Base-by-base conservation (phyloP, 345 rosid species). In the Firmiana major region DNA sequence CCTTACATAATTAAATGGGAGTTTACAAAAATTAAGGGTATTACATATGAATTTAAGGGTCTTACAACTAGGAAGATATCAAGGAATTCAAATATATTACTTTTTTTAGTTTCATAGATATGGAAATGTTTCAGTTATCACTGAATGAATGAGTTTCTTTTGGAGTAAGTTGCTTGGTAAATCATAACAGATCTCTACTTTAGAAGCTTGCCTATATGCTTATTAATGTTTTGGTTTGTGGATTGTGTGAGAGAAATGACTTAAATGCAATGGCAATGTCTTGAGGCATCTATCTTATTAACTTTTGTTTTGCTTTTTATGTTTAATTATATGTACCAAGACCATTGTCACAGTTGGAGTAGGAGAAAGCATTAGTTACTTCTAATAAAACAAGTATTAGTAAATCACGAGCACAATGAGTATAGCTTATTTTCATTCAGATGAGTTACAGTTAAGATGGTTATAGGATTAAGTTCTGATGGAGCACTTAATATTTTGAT, bases 341-440 rank as follows among this genome's bases (percentile, higher is more conserved):
- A 82, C 88, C 94, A 24, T 81, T 95, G 66, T 79, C 88, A 5
- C 92, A 90, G 79, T 31, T 78, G n/a, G 99, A 95, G 79, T 72
- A 92, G 85, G 90, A 89, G 87, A 89, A 85, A 79, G 90, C 88
- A 78, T 80, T 93, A 70, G 78, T 81, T 8, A 87, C 94, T 15
- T 87, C 98, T 24, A 86, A 76, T 71, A 95, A 91, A 85, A 91
- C 95, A 4, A 83, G 81, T 71, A 84, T 84, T 22, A n/a, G 85
- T 80, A 3, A n/a, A n/a, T n/a, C n/a, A n/a, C n/a, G 98, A 90
- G 63, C 88, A 88, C 81, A 80, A 82, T 48, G 77, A 85, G 55
- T 62, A 85, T 84, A 87, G 77, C 81, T 74, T 88, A 19, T 89
- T 85, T 63, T 70, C 91, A 55, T 69, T 86, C 12, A 19, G 51